Conservation (phyloP, 768 basidiomycete genomes). For the Collybia sordida region DNA sequence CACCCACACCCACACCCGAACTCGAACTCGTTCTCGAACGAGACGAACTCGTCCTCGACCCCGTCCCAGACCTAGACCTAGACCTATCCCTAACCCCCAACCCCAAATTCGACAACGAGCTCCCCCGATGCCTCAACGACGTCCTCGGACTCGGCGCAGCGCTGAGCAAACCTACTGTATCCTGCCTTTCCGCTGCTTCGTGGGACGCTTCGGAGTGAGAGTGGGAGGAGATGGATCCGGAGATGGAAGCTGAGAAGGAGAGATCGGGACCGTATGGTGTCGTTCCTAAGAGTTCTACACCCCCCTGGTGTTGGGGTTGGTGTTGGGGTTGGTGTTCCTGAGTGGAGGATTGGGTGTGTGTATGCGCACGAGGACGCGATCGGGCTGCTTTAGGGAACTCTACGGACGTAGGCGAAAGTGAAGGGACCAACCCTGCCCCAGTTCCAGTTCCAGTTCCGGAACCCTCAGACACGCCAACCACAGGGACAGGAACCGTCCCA, state of each 20-base stretch:
- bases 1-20: slow-evolving; percentile 39
- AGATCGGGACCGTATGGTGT: slow-evolving; percentile 11
- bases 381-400: slow-evolving; percentile 27
- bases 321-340: too few species aligned
- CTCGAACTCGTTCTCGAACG: slow-evolving; percentile 44
- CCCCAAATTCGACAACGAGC: slow-evolving; percentile 29
- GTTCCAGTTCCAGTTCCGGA: too few species aligned
- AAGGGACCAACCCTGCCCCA: too few species aligned
- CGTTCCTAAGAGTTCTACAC: slow-evolving; percentile 6
- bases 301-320: too few species aligned
- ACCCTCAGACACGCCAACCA: too few species aligned
- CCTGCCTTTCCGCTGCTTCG: slow-evolving; percentile 63
- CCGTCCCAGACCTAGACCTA: slow-evolving; percentile 26
- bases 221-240: too few species aligned
- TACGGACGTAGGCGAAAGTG: slow-evolving; percentile 17
- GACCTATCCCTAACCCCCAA: slow-evolving; percentile 33
- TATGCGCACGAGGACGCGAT: slow-evolving; percentile 13
- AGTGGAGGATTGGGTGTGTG: too few species aligned
- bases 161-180: slow-evolving; percentile 56
- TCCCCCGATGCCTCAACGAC: slow-evolving; percentile 42
- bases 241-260: too few species aligned
- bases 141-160: slow-evolving; percentile 44
- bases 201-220: slow-evolving; percentile 54
- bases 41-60: slow-evolving; percentile 36
- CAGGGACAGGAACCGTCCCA: slow-evolving; percentile 34